A percentile compares a stretch with the other conserved stretches of the same genome.
These are phyloP conservation scores for Myriosclerotinia scirpicola DNA, from an alignment of 2,329 filamentous ascomycete species.

Conservation along the genomic window DNA sequence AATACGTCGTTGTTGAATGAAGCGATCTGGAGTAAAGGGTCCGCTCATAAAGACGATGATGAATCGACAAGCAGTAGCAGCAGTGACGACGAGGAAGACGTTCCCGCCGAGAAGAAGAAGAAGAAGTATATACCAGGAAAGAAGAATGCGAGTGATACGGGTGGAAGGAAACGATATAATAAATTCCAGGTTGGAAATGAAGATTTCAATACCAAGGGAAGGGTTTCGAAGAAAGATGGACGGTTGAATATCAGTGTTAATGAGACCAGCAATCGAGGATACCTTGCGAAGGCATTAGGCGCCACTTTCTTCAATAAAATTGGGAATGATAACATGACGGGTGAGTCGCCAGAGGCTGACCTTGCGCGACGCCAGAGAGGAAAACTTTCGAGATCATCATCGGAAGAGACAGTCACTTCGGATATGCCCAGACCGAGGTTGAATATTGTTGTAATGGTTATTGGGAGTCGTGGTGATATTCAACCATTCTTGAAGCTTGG, in stretches of 20 bases:
- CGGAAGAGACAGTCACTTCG: constrained; percentile 27
- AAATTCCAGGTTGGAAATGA: constrained; percentile 63
- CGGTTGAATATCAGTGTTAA: constrained; percentile 71
- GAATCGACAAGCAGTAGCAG: constrained; percentile 28
- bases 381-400: constrained; percentile 37
- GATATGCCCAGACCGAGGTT: constrained; percentile 42
- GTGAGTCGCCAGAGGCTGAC: constrained; percentile 23
- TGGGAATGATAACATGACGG: constrained; percentile 24
- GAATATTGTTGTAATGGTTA: constrained; percentile 82
- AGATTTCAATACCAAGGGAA: constrained; percentile 63
- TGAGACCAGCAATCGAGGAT: constrained; percentile 67
- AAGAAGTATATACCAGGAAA: constrained; percentile 13
- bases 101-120: constrained; percentile 13
- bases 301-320: constrained; percentile 60
- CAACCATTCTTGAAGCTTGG: constrained; percentile 78
- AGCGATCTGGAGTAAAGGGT: constrained; percentile 31
- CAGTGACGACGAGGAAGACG: constrained; percentile 30
- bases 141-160: constrained; percentile 9
- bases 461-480: constrained; percentile 76
- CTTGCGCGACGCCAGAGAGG: constrained; percentile 25
- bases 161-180: constrained; percentile 43
- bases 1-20: constrained; percentile 34
- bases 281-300: constrained; percentile 71
- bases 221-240: constrained; percentile 66
- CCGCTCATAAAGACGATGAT: constrained; percentile 22